Percentiles rank a stretch among this genome's conserved stretches.
Conservation (phyloP, 140 eudicot species). For the Bidens hawaiensis region DNA sequence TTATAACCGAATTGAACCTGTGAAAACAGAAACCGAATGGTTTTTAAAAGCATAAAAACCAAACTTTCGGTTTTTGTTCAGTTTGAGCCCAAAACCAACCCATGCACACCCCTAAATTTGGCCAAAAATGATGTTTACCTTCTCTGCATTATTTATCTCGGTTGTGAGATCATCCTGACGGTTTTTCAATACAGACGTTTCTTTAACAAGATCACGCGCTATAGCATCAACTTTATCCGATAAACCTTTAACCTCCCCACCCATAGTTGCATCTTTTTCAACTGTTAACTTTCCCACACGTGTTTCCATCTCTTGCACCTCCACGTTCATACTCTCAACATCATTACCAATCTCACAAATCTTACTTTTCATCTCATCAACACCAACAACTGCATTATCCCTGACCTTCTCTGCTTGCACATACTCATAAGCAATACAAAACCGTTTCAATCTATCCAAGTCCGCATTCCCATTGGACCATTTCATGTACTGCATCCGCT, state of each 20-base stretch:
- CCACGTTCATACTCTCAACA: constrained; percentile 33
- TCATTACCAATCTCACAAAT: constrained; percentile 54
- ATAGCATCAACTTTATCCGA: constrained; percentile 76
- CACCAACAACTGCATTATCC: constrained; percentile 64
- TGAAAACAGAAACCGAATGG: too few species aligned
- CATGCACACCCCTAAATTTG: too few species aligned
- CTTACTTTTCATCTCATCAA: constrained; percentile 59
- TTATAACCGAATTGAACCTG: too few species aligned
- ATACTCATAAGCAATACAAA: constrained; percentile 89
- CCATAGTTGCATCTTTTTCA: constrained; percentile 80
- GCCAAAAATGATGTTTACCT: constrained; percentile 35
- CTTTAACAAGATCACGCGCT: constrained; percentile 72
- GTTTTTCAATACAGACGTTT: constrained; percentile 66
- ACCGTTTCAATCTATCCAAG: constrained; percentile 80
- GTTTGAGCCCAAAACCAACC: too few species aligned
- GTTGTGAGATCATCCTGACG: constrained; percentile 64
- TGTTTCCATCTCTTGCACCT: constrained; percentile 70
- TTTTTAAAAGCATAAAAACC: too few species aligned
- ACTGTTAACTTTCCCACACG: constrained; percentile 48
- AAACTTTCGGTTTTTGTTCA: too few species aligned
- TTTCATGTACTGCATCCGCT: constrained; percentile 93
- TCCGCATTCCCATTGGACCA: constrained; percentile 98
- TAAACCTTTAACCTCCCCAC: constrained; percentile 70
- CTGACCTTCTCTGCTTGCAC: constrained; percentile 69
- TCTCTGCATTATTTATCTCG: constrained; percentile 57